These are phyloP conservation scores for Gleditsia sinensis DNA, from an alignment of 306 rosid species.

Conservation along the genomic window DNA sequence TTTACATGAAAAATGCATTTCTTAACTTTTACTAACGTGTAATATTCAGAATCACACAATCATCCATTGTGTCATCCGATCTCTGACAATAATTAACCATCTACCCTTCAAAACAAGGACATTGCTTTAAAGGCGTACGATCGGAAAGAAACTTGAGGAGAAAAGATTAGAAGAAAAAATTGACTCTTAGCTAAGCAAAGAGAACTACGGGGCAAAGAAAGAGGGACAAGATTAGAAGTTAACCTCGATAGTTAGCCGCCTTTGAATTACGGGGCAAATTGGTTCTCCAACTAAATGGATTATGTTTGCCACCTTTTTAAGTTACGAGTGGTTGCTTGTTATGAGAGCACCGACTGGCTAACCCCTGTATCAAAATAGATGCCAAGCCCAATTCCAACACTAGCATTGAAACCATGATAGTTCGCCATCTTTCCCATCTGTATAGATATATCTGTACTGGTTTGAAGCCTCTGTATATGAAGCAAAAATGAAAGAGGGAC, in stretches of 20 bases:
- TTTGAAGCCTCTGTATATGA: conserved; percentile 42
- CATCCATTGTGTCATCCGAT: neutral
- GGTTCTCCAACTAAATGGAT: neutral
- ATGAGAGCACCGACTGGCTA: too few species aligned
- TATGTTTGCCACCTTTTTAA: too few species aligned
- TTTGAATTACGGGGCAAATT: neutral
- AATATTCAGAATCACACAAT: conserved; percentile 4
- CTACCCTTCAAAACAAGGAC: conserved; percentile 34
- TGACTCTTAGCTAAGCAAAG: conserved; percentile 35
- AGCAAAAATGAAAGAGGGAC: too few species aligned
- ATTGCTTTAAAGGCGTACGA: conserved; percentile 24
- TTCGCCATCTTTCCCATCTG: conserved; percentile 61
- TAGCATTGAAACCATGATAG: conserved; percentile 67
- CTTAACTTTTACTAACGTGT: conserved; percentile 13
- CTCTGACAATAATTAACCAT: too few species aligned
- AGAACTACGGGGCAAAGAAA: too few species aligned
- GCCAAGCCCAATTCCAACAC: conserved; percentile 70
- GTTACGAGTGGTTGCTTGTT: too few species aligned
- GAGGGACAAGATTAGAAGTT: too few species aligned
- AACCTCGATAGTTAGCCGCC: conserved; percentile 38
- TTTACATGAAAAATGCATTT: conserved; percentile 38
- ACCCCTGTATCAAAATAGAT: too few species aligned
- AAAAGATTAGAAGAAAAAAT: neutral
- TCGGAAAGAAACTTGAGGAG: neutral
- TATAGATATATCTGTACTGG: conserved; percentile 40